Conservation (phyloP, 2,329 filamentous ascomycete species). For the Mycosphaerella sp. region DNA sequence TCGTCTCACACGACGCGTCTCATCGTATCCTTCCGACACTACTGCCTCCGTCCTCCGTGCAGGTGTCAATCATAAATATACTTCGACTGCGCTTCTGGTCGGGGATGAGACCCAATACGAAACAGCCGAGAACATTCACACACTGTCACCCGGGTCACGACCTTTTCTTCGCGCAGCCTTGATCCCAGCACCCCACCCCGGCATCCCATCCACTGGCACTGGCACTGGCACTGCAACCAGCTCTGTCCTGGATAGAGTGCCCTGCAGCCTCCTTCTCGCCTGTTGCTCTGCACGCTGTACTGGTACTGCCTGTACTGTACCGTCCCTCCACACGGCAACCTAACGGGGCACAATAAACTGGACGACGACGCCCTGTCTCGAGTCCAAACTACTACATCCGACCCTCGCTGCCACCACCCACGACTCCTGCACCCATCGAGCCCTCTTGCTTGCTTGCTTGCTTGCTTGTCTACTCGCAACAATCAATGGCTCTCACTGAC, state of each 20-base stretch:
- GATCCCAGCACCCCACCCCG: slow-evolving; percentile 12
- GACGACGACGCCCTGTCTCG: too few relatives aligned
- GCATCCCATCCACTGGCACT: slow-evolving; percentile 7
- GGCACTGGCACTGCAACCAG: slow-evolving; percentile 5
- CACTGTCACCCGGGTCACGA: background rate
- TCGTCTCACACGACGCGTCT: too few relatives aligned
- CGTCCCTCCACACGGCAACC: too few relatives aligned
- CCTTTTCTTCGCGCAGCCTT: slow-evolving; percentile 3
- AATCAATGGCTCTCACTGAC: slow-evolving; percentile 13
- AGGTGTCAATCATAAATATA: background rate
- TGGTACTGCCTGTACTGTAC: background rate
- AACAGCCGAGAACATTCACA: background rate
- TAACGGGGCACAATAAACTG: too few relatives aligned
- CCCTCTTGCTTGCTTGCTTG: background rate
- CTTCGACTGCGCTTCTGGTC: background rate
- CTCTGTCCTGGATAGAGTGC: slow-evolving; percentile 18
- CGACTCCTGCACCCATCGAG: background rate
- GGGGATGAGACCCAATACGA: background rate
- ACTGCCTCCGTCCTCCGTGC: too few relatives aligned
- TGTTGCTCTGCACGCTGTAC: slow-evolving; percentile 8
- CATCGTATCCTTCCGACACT: too few relatives aligned
- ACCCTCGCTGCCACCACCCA: too few relatives aligned
- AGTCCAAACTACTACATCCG: too few relatives aligned
- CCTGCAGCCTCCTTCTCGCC: slow-evolving; percentile 23
- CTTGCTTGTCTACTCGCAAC: too few relatives aligned